phyloP scores from a whole-genome alignment of 805 yeast genomes.

The Martiniozyma abietophila region DNA sequence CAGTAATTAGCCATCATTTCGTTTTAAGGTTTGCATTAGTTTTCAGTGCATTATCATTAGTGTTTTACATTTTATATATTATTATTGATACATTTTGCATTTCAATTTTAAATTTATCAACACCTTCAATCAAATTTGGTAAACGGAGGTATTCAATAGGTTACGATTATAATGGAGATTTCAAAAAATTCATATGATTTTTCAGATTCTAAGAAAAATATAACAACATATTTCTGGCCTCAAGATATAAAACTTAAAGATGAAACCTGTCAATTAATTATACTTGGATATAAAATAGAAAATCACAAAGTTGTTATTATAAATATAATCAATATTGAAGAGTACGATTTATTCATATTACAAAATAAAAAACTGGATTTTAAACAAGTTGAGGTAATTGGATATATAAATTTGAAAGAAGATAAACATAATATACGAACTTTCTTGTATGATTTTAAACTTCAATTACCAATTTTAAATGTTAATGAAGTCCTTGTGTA shows the following conservation, averaged over 20 bases:
- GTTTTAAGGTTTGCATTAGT: conserved; percentile 6
- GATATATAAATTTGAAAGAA: conserved; percentile 19
- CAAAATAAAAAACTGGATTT: conserved; percentile 15
- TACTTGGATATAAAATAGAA: conserved; percentile 22
- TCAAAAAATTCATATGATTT: not conserved
- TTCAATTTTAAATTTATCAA: conserved; percentile 4
- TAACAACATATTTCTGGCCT: conserved; percentile 26
- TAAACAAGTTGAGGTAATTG: conserved; percentile 19
- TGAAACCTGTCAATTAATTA: conserved; percentile 11
- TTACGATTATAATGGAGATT: conserved; percentile 3
- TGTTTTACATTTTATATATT: conserved; percentile 2
- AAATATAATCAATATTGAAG: conserved; percentile 15
- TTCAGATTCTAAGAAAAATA: not conserved
- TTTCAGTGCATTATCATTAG: conserved; percentile 1
- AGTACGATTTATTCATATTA: conserved; percentile 12
- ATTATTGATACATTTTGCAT: conserved; percentile 8
- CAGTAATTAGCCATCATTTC: too few species aligned
- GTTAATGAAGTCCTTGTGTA: conserved; percentile 29
- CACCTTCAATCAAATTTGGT: conserved; percentile 4
- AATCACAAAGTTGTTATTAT: conserved; percentile 19
- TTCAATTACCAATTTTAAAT: conserved; percentile 13
- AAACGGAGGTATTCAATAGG: conserved; percentile 13
- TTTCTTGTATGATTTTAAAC: conserved; percentile 13
- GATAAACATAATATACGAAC: conserved; percentile 7
- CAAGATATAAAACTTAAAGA: conserved; percentile 15